Evolutionary conservation across 495 filamentous ascomycete genomes (phyloP).

Genomic region (Aspergillus saccharolyticus): DNA sequence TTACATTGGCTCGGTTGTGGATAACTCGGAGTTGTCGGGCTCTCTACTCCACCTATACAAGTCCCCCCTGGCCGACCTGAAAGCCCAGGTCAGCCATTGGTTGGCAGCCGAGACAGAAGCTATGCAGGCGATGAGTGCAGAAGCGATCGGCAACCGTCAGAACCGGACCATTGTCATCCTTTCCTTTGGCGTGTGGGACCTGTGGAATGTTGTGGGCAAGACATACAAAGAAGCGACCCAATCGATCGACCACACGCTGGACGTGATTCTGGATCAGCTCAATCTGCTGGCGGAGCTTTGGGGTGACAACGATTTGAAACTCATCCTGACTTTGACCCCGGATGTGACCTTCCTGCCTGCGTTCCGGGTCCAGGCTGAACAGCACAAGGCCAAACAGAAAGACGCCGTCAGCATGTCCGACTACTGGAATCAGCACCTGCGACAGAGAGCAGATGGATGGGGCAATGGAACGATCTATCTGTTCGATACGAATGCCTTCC

Average conservation of each 20-base stretch:
- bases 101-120: slow-evolving; percentile 27
- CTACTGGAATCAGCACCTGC: slow-evolving; percentile 45
- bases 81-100: slow-evolving; percentile 40
- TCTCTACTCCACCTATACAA: slow-evolving; percentile 24
- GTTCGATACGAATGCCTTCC: slow-evolving; percentile 46
- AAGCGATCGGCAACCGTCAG: slow-evolving; percentile 21
- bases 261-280: slow-evolving; percentile 42
- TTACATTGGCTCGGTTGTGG: slow-evolving; percentile 38
- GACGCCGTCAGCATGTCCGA: slow-evolving; percentile 36
- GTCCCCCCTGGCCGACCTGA: slow-evolving; percentile 35
- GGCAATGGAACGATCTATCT: slow-evolving; percentile 42
- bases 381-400: slow-evolving; percentile 31
- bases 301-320: slow-evolving; percentile 37
- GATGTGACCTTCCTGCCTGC: slow-evolving; percentile 50
- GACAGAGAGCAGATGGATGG: slow-evolving; percentile 37
- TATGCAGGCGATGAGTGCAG: slow-evolving; percentile 18
- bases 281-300: slow-evolving; percentile 32
- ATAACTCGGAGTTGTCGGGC: slow-evolving; percentile 30
- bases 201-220: slow-evolving; percentile 43
- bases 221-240: slow-evolving; percentile 27
- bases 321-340: slow-evolving; percentile 45
- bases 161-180: slow-evolving; percentile 37
- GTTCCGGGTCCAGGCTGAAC: slow-evolving; percentile 28
- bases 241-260: slow-evolving; percentile 40
- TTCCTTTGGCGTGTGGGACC: slow-evolving; percentile 48